Base-by-base conservation (phyloP, 768 basidiomycete species). In the Pisolithus orientalis region DNA sequence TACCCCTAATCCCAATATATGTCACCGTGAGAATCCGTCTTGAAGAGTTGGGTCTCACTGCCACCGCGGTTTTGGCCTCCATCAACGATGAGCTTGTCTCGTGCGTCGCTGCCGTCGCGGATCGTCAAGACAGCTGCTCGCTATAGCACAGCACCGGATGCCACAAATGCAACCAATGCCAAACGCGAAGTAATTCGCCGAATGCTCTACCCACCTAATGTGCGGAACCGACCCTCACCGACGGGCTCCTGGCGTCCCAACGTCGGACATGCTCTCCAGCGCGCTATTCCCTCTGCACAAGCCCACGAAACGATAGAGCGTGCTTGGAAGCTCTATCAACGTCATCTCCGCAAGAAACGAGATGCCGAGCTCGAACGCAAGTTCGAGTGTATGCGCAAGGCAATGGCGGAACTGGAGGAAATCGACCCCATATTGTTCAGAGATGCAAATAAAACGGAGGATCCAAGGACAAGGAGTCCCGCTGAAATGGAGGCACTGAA, bases 241-340 rank as follows among this genome's bases (percentile, higher is more conserved):
- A 85, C 82, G 3, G 92, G 92, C 10, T 80, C 85, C 51, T 91
- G 92, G 86, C 82, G 90, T 52, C 83, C 84, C 39, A 84, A 92
- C 66, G 86, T 91, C 28, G 80, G 78, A 34, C 79, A 75, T 46
- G 84, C 90, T 8, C 72, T 97, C 14, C 84, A 88, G 58, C 79
- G 78, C 50, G 90, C 90, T n/a, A 86, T 96, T 48, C 90, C 91
- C 11, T 90, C 90, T 3, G 80, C 77, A 5, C 92, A 95, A 66
- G 92, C 90, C 0, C 91, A 96, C 71, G 80, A 92, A 56, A 96
- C 92, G 2, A 93, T 96, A 49, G 86, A 91, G 57, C 82, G 94
- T 31, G 94, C 94, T 4, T 97, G 89, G 88, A 72, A 84, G 48
- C 77, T 97, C 10, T 83, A 91, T 70, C 77, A 80, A 57, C 80